phyloP scores from a whole-genome alignment of 1,284 basidiomycete species.

The Cystobasidium slooffiae region DNA sequence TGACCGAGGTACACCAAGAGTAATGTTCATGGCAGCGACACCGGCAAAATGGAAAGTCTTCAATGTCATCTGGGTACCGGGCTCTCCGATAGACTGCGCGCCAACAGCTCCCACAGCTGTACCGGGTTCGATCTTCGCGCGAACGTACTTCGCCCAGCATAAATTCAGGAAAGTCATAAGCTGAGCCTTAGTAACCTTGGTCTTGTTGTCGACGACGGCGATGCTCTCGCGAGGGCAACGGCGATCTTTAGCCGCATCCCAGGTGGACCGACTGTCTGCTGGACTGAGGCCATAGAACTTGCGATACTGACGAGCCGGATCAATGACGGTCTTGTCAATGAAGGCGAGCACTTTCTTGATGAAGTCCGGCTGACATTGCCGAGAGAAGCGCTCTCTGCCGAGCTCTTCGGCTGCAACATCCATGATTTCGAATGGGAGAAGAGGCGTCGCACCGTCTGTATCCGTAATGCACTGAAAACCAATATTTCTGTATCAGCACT shows the following conservation, averaged over 20 bases:
- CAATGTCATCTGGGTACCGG: constrained; percentile 98
- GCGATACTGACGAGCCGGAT: constrained; percentile 71
- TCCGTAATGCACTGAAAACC: constrained; percentile 67
- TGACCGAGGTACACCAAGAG: constrained; percentile 89
- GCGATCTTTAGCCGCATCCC: constrained; percentile 3
- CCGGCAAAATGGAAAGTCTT: constrained; percentile 99
- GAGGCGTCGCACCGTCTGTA: constrained; percentile 60
- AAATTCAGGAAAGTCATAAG: constrained; percentile 78
- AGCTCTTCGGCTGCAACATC: constrained; percentile 73
- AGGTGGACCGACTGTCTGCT: constrained; percentile 61
- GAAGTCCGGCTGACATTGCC: constrained; percentile 52
- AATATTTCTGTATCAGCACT: not conserved
- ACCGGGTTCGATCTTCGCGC: constrained; percentile 94
- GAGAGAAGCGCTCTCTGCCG: constrained; percentile 66
- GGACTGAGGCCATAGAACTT: constrained; percentile 81
- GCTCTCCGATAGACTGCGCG: constrained; percentile 98
- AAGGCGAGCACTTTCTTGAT: constrained; percentile 68
- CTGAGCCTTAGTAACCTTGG: constrained; percentile 85
- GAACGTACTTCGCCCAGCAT: constrained; percentile 89
- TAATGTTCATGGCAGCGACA: constrained; percentile 99
- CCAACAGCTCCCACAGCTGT: constrained; percentile 98
- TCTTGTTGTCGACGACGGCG: constrained; percentile 78
- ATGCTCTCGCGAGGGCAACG: not conserved
- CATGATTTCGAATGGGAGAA: constrained; percentile 87
- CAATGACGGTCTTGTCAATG: constrained; percentile 70